Evolutionary conservation across 257 asterid genomes (phyloP).

Genomic region (Parsonsia alboflavescens): DNA sequence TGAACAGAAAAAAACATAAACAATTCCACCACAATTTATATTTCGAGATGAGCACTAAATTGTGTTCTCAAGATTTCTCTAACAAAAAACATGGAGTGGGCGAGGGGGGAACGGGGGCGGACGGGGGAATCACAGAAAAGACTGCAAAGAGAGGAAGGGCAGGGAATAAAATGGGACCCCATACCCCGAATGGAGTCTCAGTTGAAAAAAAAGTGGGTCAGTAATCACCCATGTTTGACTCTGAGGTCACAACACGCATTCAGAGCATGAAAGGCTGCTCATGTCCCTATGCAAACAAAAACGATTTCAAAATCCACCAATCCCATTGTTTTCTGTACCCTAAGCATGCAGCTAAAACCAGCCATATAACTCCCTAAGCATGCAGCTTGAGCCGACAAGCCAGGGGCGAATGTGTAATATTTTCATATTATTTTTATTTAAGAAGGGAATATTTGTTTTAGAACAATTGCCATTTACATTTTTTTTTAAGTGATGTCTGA

Average conservation of each 20-base stretch:
- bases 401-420: background rate
- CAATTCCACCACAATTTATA: too few species aligned
- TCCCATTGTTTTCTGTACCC: constrained; percentile 4
- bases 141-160: background rate
- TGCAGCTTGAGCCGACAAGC: constrained; percentile 20
- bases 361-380: background rate
- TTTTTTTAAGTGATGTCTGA: too few species aligned
- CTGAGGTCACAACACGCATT: background rate
- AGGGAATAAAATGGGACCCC: background rate
- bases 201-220: background rate
- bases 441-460: too few species aligned
- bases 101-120: too few species aligned
- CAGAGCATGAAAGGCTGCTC: background rate
- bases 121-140: too few species aligned
- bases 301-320: background rate
- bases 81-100: too few species aligned
- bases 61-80: too few species aligned
- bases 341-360: background rate
- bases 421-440: too few species aligned
- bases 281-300: constrained; percentile 6
- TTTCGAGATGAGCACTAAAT: too few species aligned
- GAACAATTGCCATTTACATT: too few species aligned
- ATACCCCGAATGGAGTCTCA: background rate
- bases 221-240: constrained; percentile 22
- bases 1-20: too few species aligned